Base-by-base conservation (phyloP, 139 green algal genomes). In the Gonium pectorale region DNA sequence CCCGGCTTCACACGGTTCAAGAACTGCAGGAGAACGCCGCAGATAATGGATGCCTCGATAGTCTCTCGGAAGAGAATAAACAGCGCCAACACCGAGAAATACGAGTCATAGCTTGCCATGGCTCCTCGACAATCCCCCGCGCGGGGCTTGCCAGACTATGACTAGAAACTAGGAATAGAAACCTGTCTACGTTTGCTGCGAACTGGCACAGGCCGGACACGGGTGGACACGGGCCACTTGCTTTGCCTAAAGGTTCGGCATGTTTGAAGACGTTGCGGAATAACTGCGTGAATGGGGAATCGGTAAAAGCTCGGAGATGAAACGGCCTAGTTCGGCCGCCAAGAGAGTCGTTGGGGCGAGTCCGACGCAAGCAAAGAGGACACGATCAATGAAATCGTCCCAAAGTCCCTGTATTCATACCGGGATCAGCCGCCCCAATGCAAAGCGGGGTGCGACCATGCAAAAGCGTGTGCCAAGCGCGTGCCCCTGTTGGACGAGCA, bases 11-110 rank as follows among this genome's bases (percentile, higher is more conserved):
- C 85, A 27, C 90, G 75, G 67, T 89, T 89, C 54, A 93, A 80
- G 51, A 89, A 91, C 31, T 90, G 86, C 17, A 93, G 71, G 31
- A 93, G 85, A 37, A 93, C 87, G 26, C 83, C 74, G 46, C 90
- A 89, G 41, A 93, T 90, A 66, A 93, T 90, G n/a, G 85, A 86
- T 0, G 90, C 90, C 81, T 93, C 90, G 37, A 93, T 89, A 5
- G 90, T 89, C 70, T 93, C 90, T 44, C 90, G 69, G 29, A 93
- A 90, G 29, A 93, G 89, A n/a, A 93, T 91, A 72, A 93, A 93
- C 52, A 93, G 81, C 4, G 90, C 87, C 6, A 93, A 54, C 19
- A 89, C 44, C n/a, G 85, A 89, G 54, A 90, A 93, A 22, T 86
- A 79, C 17, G 85, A 37, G 27, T 89, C 51, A 8, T 85, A 0